Conservation (phyloP, 2,329 filamentous ascomycete species). For the Aspergillus nomiae region DNA sequence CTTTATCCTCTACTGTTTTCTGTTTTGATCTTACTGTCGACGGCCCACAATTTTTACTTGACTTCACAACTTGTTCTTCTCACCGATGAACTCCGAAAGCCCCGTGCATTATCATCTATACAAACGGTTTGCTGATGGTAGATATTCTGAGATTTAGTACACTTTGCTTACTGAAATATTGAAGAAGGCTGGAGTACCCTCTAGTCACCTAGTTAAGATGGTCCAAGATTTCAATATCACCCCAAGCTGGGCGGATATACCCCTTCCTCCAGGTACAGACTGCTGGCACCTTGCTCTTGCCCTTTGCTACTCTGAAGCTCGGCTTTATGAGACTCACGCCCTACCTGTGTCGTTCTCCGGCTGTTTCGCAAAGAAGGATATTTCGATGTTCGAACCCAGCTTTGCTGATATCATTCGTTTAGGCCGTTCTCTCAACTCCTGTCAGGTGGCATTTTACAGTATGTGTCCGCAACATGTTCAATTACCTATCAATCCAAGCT, state of each 20-base stretch:
- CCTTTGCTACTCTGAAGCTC: not conserved
- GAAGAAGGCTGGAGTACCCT: slow-evolving; percentile 41
- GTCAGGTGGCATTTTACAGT: slow-evolving; percentile 35
- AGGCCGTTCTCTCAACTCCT: slow-evolving; percentile 45
- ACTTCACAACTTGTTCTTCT: not conserved
- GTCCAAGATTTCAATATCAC: slow-evolving; percentile 40
- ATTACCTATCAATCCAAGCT: slow-evolving; percentile 17
- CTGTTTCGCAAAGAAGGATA: not conserved
- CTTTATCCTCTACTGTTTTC: not conserved
- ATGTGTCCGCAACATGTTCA: slow-evolving; percentile 34
- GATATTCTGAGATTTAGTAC: slow-evolving; percentile 31
- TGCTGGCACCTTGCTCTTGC: slow-evolving; percentile 14
- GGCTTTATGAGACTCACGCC: slow-evolving; percentile 6
- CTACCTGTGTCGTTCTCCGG: not conserved
- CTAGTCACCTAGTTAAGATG: slow-evolving; percentile 39
- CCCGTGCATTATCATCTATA: not conserved
- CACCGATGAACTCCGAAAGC: not conserved
- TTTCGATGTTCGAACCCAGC: not conserved
- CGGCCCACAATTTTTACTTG: not conserved
- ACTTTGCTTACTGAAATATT: slow-evolving; percentile 46
- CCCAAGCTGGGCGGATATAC: slow-evolving; percentile 44
- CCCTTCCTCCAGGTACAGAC: slow-evolving; percentile 44
- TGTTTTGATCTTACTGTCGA: not conserved
- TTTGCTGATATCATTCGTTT: slow-evolving; percentile 20
- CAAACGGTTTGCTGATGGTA: slow-evolving; percentile 5